Evolutionary conservation across 495 filamentous ascomycete species (phyloP).

Genomic region (Aspergillus sclerotiicarbonarius): DNA sequence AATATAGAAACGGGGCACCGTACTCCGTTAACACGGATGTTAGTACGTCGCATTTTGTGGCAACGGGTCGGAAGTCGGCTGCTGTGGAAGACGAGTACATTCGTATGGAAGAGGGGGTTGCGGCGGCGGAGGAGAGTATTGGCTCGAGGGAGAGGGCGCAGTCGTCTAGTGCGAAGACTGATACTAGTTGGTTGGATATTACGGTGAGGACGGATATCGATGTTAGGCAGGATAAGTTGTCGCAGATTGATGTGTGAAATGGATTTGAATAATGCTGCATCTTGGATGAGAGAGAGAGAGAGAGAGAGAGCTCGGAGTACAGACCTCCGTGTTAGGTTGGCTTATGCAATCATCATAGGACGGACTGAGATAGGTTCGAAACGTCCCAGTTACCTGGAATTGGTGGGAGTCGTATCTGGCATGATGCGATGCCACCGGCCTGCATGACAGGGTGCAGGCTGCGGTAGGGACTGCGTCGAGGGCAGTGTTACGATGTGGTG

Average conservation of each 20-base stretch:
- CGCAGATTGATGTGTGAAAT: no score
- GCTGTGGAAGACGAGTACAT: constrained; percentile 23
- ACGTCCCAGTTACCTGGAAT: no score
- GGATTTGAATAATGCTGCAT: no score
- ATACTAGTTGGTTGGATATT: constrained; percentile 19
- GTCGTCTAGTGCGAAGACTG: background rate
- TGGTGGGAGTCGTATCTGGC: background rate
- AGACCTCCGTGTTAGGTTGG: no score
- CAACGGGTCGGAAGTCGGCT: constrained; percentile 27
- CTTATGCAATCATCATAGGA: no score
- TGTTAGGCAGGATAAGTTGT: constrained; percentile 10
- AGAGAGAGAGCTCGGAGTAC: no score
- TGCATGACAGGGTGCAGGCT: background rate
- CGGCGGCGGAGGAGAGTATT: no score
- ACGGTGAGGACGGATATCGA: constrained; percentile 28
- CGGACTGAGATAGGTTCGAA: no score
- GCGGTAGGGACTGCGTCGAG: no score
- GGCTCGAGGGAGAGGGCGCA: background rate
- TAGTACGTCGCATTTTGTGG: constrained; percentile 28
- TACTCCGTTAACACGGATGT: constrained; percentile 33
- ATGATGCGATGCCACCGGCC: background rate
- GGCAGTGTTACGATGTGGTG: no score
- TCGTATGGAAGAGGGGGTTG: constrained; percentile 30
- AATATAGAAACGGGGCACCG: constrained; percentile 23
- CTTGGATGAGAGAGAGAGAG: no score